A percentile compares a stretch with the other conserved stretches of the same genome.
phyloP scores from a whole-genome alignment of 345 rosid genomes.

The Eucalyptus erythrocorys region DNA sequence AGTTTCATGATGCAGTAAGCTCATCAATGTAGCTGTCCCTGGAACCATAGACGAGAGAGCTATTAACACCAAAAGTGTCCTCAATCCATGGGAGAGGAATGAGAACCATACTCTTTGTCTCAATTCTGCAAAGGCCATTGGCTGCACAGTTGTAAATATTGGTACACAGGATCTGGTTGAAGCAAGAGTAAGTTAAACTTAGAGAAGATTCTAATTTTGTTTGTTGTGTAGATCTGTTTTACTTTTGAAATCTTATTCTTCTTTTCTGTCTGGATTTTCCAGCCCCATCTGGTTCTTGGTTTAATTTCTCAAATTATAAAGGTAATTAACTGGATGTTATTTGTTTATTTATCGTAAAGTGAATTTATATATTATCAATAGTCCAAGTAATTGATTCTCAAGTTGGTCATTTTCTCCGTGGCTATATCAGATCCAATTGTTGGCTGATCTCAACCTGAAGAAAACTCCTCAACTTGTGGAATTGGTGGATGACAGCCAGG shows the following conservation, averaged over 20 bases:
- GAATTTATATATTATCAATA: background rate
- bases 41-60: conserved; percentile 99
- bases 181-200: conserved; percentile 65
- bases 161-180: conserved; percentile 90
- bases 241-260: background rate
- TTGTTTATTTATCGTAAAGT: background rate
- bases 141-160: conserved; percentile 95
- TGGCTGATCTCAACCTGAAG: conserved; percentile 89
- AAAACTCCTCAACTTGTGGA: conserved; percentile 93
- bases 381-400: background rate
- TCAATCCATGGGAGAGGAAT: conserved; percentile 98
- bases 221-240: background rate
- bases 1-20: conserved; percentile 58
- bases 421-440: conserved; percentile 69
- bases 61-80: conserved; percentile 67
- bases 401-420: background rate
- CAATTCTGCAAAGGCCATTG: conserved; percentile 98
- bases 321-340: conserved; percentile 25
- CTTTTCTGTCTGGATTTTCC: background rate
- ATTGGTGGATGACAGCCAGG: conserved; percentile 77
- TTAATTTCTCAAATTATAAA: conserved; percentile 91
- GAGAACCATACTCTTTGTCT: conserved; percentile 97
- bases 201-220: background rate
- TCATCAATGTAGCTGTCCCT: conserved; percentile 95
- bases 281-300: conserved; percentile 97